Evolutionary conservation across 1,284 basidiomycete species (phyloP), one percentile per base, ranked within the genome.

Genomic region (Fomitopsis pinicola): DNA sequence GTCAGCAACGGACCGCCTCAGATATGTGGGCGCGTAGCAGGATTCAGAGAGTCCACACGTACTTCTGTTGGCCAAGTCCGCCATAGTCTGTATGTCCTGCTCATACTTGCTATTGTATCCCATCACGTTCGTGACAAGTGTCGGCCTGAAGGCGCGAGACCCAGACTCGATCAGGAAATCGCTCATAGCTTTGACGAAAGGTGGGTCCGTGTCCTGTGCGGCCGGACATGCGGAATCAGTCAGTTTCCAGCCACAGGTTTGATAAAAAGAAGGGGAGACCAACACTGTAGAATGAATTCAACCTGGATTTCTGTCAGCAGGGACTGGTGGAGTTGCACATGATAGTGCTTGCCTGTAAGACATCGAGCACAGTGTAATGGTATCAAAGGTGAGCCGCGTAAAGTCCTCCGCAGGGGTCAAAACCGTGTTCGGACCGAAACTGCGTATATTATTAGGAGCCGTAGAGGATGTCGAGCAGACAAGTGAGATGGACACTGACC

Each of bases 391-490:
- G 4, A 82, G 72, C 33, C 78, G 71, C 4, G 80, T 82, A 64
- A 79, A 82, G 67, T 83, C 81, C 19, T 76, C 74, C 0, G 77
- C 71, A 1, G 78, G 76, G 45, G 81, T 77, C 57, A 83, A 78
- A 26, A 72, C 58, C 55, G 74, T 62, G 6, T 74, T 69, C 1
- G 78, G 73, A 3, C 80, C 80, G 59, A 81, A 81, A 33, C 79
- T 80, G 53, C 17, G 33, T 22, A 19, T 9, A 30, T n/a, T 33
- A 14, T 59, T 5, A 60, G 40, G 30, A 30, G 17, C 6, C 17
- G 22, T 33, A 17, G 17, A 26, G 17, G 42, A 61, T 22, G 10
- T 14, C 28, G 33, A 2, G n/a, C 14, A 50, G 22, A 22, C 22
- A 22, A 22, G 22, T 4, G 35, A 36, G 33, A 22, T 22, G 15